These are phyloP conservation scores for Gossypium arboreum DNA, from an alignment of 345 rosid species.

Conservation along the genomic window DNA sequence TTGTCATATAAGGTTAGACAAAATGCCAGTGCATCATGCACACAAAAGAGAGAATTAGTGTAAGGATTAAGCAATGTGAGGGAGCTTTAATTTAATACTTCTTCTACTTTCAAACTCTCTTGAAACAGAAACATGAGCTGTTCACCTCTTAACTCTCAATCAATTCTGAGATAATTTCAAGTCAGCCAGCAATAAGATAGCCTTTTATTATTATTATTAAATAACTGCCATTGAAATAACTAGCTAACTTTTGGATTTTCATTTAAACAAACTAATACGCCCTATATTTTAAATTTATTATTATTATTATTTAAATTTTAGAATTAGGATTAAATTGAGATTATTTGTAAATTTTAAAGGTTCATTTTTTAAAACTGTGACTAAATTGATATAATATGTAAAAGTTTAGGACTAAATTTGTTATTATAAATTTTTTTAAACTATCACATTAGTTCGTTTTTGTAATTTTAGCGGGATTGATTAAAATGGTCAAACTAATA, in stretches of 20 bases:
- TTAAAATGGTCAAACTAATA: rapidly evolving
- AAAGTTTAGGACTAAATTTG: rapidly evolving
- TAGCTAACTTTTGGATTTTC: not conserved
- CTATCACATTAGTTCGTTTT: rapidly evolving
- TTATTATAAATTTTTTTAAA: too few relatives aligned
- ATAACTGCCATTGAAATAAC: not conserved
- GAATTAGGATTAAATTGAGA: too few relatives aligned
- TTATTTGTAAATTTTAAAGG: too few relatives aligned
- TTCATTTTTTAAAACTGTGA: too few relatives aligned
- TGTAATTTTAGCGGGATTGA: too few relatives aligned
- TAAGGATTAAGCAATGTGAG: not conserved
- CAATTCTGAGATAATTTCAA: not conserved
- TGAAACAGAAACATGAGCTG: not conserved
- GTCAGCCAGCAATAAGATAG: not conserved
- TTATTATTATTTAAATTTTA: too few relatives aligned
- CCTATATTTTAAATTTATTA: not conserved
- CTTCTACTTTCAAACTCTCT: not conserved
- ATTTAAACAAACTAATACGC: not conserved
- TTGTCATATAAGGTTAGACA: too few relatives aligned
- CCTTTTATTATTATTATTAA: not conserved
- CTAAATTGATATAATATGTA: too few relatives aligned
- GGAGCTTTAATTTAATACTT: not conserved
- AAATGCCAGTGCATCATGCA: not conserved
- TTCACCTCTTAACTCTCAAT: not conserved
- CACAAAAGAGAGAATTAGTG: not conserved